These are phyloP conservation scores for Corchorus olitorius DNA, from an alignment of 345 rosid species.

Conservation along the genomic window DNA sequence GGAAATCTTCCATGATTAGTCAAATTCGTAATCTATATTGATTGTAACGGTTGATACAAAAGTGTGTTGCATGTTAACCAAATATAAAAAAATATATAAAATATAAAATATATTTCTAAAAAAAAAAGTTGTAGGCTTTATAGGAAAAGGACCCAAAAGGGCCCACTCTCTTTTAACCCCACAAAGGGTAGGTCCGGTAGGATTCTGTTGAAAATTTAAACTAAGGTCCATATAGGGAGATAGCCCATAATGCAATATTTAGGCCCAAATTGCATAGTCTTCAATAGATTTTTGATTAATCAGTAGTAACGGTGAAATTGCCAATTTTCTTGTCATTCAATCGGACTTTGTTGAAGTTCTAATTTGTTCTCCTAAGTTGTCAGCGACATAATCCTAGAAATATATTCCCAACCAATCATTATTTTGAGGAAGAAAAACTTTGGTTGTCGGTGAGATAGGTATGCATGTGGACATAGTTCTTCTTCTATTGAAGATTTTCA, in stretches of 20 bases:
- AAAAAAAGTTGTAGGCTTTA: not conserved
- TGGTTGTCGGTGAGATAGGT: not conserved
- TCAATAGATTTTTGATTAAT: no score
- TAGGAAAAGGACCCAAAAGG: not conserved
- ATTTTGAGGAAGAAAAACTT: not conserved
- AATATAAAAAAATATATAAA: no score
- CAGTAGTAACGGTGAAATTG: no score
- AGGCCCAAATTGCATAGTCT: not conserved
- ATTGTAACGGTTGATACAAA: not conserved
- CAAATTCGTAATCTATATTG: not conserved
- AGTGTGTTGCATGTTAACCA: not conserved
- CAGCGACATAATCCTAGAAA: not conserved
- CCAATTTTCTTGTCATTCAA: not conserved
- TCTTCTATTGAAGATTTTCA: not conserved
- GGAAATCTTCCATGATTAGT: not conserved
- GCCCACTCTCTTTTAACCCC: not conserved
- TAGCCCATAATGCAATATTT: not conserved
- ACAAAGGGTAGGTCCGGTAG: no score
- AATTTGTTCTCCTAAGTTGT: not conserved
- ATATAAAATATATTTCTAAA: no score
- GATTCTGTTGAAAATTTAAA: not conserved
- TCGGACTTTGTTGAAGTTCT: not conserved
- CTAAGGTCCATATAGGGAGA: not conserved
- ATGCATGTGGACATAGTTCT: not conserved
- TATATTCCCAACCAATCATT: not conserved